phyloP scores from a whole-genome alignment of 176 grass and related monocot species.

The Avena eriantha region DNA sequence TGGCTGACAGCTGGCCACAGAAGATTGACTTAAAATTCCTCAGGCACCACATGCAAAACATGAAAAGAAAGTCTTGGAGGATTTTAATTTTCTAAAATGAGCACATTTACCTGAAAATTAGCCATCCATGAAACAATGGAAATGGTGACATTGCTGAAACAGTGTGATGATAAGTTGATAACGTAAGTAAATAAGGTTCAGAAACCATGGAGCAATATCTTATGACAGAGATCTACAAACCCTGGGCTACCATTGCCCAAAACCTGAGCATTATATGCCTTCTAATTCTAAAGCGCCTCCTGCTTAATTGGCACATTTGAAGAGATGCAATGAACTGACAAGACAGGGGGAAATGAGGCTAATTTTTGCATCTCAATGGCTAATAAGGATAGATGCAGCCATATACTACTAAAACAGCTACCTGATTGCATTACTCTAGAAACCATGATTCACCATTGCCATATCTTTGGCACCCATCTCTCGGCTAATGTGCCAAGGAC shows the following conservation, averaged over 20 bases:
- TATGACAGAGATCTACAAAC: neutral
- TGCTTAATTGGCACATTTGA: neutral
- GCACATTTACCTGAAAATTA: neutral
- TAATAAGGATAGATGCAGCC: neutral
- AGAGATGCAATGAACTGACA: neutral
- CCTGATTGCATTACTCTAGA: neutral
- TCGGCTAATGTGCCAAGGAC: neutral
- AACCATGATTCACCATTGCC: neutral
- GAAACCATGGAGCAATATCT: neutral
- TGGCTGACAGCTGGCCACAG: neutral
- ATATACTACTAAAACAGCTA: neutral
- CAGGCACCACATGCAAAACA: neutral
- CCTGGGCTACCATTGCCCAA: neutral
- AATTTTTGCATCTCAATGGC: neutral
- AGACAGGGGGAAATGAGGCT: neutral
- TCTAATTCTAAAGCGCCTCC: neutral
- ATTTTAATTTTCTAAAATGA: neutral
- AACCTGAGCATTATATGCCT: neutral
- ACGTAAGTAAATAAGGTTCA: neutral
- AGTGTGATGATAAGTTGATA: neutral
- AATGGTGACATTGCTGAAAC: neutral
- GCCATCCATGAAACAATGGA: neutral
- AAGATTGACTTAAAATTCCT: neutral
- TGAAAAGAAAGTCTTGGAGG: neutral
- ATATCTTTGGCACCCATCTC: neutral